Percentiles rank a stretch among this genome's conserved stretches.
phyloP scores from a whole-genome alignment of 2,329 filamentous ascomycete species.

The Harringtonia aguacate region DNA sequence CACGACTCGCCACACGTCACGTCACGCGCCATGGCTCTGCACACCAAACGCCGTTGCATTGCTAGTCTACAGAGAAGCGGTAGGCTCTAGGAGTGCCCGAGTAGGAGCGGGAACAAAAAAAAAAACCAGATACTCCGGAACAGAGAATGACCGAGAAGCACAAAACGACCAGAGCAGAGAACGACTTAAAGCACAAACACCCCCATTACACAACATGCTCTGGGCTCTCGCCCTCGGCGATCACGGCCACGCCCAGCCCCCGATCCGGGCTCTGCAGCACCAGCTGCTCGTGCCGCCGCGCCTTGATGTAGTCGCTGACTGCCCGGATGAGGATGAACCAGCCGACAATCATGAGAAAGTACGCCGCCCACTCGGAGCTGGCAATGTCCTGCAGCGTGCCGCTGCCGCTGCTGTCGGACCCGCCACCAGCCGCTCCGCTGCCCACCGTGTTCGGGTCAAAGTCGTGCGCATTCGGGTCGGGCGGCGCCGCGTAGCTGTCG shows the following conservation, averaged over 20 bases:
- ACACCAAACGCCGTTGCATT: no score
- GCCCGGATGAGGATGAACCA: slow-evolving; percentile 96
- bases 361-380: slow-evolving; percentile 80
- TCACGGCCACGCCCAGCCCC: slow-evolving; percentile 72
- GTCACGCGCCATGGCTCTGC: no score
- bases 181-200: not conserved
- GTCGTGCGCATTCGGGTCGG: slow-evolving; percentile 81
- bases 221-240: slow-evolving; percentile 72
- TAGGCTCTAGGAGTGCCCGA: no score
- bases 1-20: no score
- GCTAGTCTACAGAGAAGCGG: no score
- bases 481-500: slow-evolving; percentile 57
- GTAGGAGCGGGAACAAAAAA: no score
- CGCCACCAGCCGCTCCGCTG: no score
- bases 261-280: slow-evolving; percentile 88
- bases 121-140: no score
- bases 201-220: slow-evolving; percentile 69
- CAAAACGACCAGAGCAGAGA: not conserved
- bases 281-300: slow-evolving; percentile 81
- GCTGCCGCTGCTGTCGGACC: slow-evolving; percentile 19
- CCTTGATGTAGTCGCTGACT: slow-evolving; percentile 82
- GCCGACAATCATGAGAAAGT: slow-evolving; percentile 88
- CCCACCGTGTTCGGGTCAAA: slow-evolving; percentile 68
- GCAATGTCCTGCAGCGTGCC: slow-evolving; percentile 41
- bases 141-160: no score